phyloP scores from a whole-genome alignment of 2,329 filamentous ascomycete genomes.

The Cryphonectria radicalis region DNA sequence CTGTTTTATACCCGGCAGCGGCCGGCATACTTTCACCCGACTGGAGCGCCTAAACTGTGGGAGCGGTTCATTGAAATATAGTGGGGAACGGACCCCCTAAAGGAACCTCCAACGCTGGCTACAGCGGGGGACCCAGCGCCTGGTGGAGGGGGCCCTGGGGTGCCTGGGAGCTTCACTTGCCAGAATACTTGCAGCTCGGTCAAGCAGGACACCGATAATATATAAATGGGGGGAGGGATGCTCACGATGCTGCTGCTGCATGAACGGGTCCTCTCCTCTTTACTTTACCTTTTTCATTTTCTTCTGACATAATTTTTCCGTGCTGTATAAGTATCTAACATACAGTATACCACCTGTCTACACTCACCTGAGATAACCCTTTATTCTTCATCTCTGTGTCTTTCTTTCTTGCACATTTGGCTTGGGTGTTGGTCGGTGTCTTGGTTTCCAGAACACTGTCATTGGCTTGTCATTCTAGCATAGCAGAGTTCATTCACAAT shows the following conservation, averaged over 20 bases:
- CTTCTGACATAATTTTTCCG: neutral
- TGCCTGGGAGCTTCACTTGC: neutral
- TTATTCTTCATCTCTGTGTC: neutral
- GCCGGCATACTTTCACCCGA: slow-evolving; percentile 27
- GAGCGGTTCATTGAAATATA: neutral
- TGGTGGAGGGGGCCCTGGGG: neutral
- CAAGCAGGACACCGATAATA: slow-evolving; percentile 16
- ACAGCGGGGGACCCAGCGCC: slow-evolving; percentile 19
- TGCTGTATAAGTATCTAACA: neutral
- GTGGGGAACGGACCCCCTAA: neutral
- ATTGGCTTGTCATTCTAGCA: neutral
- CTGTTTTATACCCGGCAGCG: slow-evolving; percentile 9
- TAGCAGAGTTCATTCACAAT: neutral
- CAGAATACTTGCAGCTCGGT: slow-evolving; percentile 11
- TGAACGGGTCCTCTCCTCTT: slow-evolving; percentile 10
- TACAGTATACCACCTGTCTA: neutral
- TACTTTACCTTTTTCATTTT: neutral
- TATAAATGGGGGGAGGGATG: slow-evolving; percentile 5
- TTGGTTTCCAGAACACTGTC: neutral
- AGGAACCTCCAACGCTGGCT: neutral
- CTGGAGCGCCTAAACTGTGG: slow-evolving; percentile 28
- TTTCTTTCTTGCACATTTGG: neutral
- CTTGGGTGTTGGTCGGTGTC: neutral
- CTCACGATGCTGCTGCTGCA: slow-evolving; percentile 19
- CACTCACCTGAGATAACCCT: neutral